Base-by-base conservation (phyloP, 2,329 filamentous ascomycete species). In the Exophiala phaeomuriformis region DNA sequence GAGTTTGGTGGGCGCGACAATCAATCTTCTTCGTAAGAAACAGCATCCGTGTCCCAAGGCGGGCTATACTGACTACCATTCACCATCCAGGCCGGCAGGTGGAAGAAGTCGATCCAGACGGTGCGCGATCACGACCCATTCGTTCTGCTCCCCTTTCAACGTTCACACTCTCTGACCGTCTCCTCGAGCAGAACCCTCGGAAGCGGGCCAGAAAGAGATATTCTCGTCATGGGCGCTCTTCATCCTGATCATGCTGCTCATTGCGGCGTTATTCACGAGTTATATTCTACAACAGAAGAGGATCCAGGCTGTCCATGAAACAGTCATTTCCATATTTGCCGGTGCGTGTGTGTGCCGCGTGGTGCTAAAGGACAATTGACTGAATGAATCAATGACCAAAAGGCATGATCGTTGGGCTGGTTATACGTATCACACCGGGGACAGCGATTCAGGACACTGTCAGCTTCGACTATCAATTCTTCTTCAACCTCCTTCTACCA, bases 401-500 rank as follows among this genome's bases (percentile, higher is more conserved):
- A 94, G 91, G 91, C 65, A 97, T 97, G 93, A 85, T 90, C 54
- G 89, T 98, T 56, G 93, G 93, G 4, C 76, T 98, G 64, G 80
- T 95, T 55, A 83, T 98, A 54, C 82, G 93, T 66, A 75, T 96
- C 59, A 88, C 83, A 41, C 84, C 86, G 49, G 85, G 86, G 61
- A 85, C 88, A 58, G 88, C 86, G 59, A 90, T 98, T 64, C 85
- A 90, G 69, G 87, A 88, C 67, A 84, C 88, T 60, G 90, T 98
- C 66, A 95, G 86, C 71, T 98, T 98, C 77, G 87, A 97, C 75
- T 96, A 96, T 69, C 90, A 97, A 68, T 95, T 97, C 77, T 98
- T 98, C 78, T 98, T 98, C 78, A 98, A 98, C 71, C 81, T 98
- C 43, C 82, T 98, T 8, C 86, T 98, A n/a, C 93, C 93, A 36